Percentiles rank a stretch among this genome's conserved stretches.
These are phyloP conservation scores for Trichophyton equinum DNA, from an alignment of 2,329 filamentous ascomycete genomes.

Conservation along the genomic window DNA sequence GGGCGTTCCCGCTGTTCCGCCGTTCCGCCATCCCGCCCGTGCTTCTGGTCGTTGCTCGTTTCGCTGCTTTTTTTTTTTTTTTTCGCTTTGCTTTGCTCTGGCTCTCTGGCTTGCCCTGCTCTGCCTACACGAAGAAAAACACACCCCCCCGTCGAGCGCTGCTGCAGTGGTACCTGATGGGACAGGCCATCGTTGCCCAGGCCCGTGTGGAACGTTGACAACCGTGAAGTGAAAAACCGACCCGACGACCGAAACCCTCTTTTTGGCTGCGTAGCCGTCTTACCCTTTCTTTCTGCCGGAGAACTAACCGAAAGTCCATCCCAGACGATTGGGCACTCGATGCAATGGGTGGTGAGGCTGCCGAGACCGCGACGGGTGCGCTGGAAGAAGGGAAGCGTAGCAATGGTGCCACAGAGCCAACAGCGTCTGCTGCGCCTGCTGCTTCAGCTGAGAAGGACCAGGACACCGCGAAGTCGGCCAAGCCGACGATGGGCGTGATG, in stretches of 20 bases:
- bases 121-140: neutral
- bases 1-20: neutral
- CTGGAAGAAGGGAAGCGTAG: conserved; percentile 9
- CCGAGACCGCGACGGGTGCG: conserved; percentile 14
- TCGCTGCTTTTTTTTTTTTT: no score
- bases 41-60: no score
- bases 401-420: conserved; percentile 1
- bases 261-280: neutral
- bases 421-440: conserved; percentile 7
- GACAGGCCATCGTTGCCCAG: conserved; percentile 7
- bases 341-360: conserved; percentile 12
- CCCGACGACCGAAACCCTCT: conserved; percentile 5
- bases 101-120: neutral
- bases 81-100: no score
- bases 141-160: conserved; percentile 1
- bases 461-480: conserved; percentile 14
- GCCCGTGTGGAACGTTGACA: conserved; percentile 10
- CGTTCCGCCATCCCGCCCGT: neutral
- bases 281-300: neutral
- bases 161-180: conserved; percentile 13
- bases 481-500: conserved; percentile 19
- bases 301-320: conserved; percentile 4
- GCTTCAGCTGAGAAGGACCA: conserved; percentile 10
- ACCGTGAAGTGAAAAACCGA: neutral
- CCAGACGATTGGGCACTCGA: conserved; percentile 1